Conservation (phyloP, 139 green algal species). For the Micractinium sp. region DNA sequence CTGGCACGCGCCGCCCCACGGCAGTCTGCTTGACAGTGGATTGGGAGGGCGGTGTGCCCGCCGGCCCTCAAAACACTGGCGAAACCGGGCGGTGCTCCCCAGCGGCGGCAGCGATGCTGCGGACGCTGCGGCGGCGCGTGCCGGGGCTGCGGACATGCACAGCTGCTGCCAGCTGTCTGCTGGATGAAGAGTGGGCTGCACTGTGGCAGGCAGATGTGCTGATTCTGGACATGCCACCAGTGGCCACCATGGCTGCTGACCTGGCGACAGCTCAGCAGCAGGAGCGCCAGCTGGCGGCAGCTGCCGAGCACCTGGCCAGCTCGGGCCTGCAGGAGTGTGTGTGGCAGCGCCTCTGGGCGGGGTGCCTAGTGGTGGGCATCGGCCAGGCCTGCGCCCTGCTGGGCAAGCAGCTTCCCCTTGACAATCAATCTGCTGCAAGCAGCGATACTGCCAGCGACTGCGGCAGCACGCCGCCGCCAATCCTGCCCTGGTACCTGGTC, state of each 20-base stretch:
- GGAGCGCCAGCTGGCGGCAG: not conserved
- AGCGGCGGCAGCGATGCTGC: not conserved
- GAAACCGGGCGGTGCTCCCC: not conserved
- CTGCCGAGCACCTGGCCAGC: not conserved
- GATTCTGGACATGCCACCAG: not conserved
- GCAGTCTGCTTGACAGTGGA: not conserved
- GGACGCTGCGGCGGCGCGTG: conserved; percentile 8
- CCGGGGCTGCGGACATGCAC: not conserved
- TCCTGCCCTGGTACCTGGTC: conserved; percentile 46
- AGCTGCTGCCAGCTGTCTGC: not conserved
- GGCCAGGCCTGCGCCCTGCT: conserved; percentile 29
- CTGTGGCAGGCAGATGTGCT: conserved; percentile 7
- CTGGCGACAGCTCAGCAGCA: not conserved
- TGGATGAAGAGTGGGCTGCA: conserved; percentile 11
- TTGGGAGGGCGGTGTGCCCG: not conserved
- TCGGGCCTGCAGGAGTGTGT: conserved; percentile 15
- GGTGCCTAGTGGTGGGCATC: conserved; percentile 6
- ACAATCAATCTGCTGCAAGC: too few relatives aligned
- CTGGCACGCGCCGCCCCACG: not conserved
- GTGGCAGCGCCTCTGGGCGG: conserved; percentile 31
- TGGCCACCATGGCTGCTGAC: not conserved
- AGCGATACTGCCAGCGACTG: not conserved
- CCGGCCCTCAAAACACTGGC: not conserved
- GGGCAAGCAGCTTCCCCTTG: not conserved
- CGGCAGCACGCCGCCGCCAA: not conserved